Conservation (phyloP, 805 yeast genomes). For the Metschnikowia vanudenii region DNA sequence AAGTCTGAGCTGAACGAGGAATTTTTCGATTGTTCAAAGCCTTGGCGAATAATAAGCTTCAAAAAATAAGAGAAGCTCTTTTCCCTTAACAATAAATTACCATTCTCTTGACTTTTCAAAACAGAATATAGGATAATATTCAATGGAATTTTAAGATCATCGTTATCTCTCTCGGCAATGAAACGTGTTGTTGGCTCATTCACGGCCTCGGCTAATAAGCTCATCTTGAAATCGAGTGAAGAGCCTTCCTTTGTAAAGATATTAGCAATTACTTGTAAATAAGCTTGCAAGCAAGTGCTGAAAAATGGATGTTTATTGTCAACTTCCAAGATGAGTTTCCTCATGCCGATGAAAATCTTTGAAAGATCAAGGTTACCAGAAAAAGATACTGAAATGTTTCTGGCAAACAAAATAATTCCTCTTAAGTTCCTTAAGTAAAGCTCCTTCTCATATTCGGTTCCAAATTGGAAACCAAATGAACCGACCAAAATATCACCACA, state of each 20-base stretch:
- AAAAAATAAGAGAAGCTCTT: constrained; percentile 1
- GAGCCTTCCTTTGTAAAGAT: constrained; percentile 1
- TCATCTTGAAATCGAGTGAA: background rate
- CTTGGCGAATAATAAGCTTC: constrained; percentile 5
- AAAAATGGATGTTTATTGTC: constrained; percentile 1
- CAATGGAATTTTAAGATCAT: constrained; percentile 11
- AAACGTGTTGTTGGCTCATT: constrained; percentile 1
- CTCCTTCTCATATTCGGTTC: background rate
- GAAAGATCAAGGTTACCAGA: constrained; percentile 13
- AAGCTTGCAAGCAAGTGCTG: constrained; percentile 12
- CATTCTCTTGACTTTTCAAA: background rate
- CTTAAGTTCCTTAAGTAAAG: constrained; percentile 37
- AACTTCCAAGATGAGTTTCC: constrained; percentile 7
- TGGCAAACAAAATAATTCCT: constrained; percentile 47
- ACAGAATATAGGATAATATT: constrained; percentile 4
- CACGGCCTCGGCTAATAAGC: constrained; percentile 2
- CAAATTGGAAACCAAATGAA: background rate
- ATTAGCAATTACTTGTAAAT: constrained; percentile 18
- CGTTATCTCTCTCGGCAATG: background rate
- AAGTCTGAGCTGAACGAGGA: constrained; percentile 2
- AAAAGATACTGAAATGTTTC: constrained; percentile 42
- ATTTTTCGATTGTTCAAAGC: constrained; percentile 1
- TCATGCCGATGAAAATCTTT: constrained; percentile 10
- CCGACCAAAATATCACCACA: constrained; percentile 1
- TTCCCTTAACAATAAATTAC: background rate